A percentile compares a stretch with the other conserved stretches of the same genome.
Evolutionary conservation across 1,284 basidiomycete species (phyloP).

Genomic region (Pseudozyma thailandica): DNA sequence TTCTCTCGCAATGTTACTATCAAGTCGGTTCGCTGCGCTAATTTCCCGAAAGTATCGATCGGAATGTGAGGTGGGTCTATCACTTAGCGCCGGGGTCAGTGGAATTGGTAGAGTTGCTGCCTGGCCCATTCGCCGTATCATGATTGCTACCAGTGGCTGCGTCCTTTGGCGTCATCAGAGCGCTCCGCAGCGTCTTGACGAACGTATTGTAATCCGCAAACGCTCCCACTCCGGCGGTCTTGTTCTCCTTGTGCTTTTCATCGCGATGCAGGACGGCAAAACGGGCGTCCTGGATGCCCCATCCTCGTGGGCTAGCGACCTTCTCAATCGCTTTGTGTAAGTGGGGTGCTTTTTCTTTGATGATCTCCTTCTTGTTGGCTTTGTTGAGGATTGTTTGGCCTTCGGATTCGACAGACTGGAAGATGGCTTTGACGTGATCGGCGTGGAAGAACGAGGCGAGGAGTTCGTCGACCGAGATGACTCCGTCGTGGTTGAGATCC

Average conservation of each 20-base stretch:
- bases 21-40: constrained; percentile 12
- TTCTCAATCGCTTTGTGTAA: constrained; percentile 43
- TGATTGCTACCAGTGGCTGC: no score
- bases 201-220: constrained; percentile 44
- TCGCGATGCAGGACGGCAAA: constrained; percentile 12
- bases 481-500: constrained; percentile 16
- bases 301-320: constrained; percentile 28
- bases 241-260: constrained; percentile 2
- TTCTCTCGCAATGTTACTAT: not conserved
- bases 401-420: constrained; percentile 13
- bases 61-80: no score
- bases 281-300: constrained; percentile 33
- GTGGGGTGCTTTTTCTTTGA: constrained; percentile 26
- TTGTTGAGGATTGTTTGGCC: constrained; percentile 9
- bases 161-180: constrained; percentile 23
- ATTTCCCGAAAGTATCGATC: not conserved
- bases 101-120: no score
- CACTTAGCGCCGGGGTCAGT: no score
- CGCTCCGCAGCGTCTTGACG: constrained; percentile 37
- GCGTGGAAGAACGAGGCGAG: constrained; percentile 43
- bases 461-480: constrained; percentile 30
- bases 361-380: constrained; percentile 31
- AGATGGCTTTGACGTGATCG: constrained; percentile 13
- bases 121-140: no score
- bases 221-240: constrained; percentile 1